Evolutionary conservation across 2,329 filamentous ascomycete genomes (phyloP).

Genomic region (Penicillium vulpinum): DNA sequence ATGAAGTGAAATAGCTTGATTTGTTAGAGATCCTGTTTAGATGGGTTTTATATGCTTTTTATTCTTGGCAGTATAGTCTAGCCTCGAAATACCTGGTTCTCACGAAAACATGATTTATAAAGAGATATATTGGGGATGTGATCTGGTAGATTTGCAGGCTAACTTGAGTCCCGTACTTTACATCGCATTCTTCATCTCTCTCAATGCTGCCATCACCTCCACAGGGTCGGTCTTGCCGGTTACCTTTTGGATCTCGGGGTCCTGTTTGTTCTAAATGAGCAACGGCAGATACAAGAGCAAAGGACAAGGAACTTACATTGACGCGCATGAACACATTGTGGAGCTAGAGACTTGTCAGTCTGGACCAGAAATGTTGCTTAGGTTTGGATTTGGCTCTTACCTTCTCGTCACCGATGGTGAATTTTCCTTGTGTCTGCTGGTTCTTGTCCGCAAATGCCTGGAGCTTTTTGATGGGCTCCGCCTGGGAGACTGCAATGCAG

Average conservation of each 20-base stretch:
- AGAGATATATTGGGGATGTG: neutral
- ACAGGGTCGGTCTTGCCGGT: conserved; percentile 79
- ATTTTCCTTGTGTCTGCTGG: conserved; percentile 87
- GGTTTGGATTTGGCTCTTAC: conserved; percentile 47
- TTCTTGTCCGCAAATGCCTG: conserved; percentile 75
- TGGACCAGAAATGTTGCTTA: neutral
- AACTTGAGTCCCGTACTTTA: conserved; percentile 18
- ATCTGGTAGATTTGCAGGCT: neutral
- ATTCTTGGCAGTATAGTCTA: conserved; percentile 1
- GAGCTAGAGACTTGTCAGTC: conserved; percentile 53
- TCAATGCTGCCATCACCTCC: conserved; percentile 79
- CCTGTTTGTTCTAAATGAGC: conserved; percentile 49
- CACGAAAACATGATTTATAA: neutral
- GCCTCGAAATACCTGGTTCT: neutral
- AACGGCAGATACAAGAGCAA: neutral
- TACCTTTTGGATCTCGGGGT: conserved; percentile 78
- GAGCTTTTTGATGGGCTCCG: conserved; percentile 73
- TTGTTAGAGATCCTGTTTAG: neutral
- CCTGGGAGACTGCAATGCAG: conserved; percentile 71
- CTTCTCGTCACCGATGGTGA: conserved; percentile 97
- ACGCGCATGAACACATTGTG: conserved; percentile 98
- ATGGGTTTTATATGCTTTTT: neutral
- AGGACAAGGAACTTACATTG: conserved; percentile 55
- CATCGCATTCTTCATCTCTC: conserved; percentile 75
- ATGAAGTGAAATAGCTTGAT: neutral